These are phyloP conservation scores for Vaccinium vitisidaea DNA, from an alignment of 148 eudicot species.

Conservation along the genomic window DNA sequence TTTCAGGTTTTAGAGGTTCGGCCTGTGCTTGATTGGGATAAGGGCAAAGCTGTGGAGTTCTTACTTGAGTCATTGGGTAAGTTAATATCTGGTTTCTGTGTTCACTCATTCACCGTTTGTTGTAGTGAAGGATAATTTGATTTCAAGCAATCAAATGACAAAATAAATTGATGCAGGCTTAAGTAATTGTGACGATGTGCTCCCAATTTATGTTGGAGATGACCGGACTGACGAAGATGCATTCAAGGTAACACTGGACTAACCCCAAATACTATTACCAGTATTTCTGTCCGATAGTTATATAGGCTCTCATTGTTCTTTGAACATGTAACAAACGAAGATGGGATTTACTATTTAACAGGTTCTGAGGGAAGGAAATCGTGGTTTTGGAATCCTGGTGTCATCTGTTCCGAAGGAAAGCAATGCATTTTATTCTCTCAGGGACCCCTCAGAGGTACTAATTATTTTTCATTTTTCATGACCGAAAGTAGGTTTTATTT, in stretches of 20 bases:
- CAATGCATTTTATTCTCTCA: slow-evolving; percentile 82
- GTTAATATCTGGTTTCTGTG: slow-evolving; percentile 15
- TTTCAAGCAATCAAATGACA: not conserved
- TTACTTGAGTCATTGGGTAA: slow-evolving; percentile 86
- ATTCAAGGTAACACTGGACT: slow-evolving; percentile 59
- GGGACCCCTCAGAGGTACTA: slow-evolving; percentile 84
- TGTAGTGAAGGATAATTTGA: not conserved
- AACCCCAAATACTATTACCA: not conserved
- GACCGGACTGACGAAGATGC: slow-evolving; percentile 99
- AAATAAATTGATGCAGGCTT: slow-evolving; percentile 41
- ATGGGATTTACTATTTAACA: slow-evolving; percentile 21
- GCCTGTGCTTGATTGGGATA: slow-evolving; percentile 92
- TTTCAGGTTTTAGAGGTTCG: slow-evolving; percentile 83
- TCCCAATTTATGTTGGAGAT: slow-evolving; percentile 94
- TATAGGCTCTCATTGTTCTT: not conserved
- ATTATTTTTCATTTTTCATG: not conserved
- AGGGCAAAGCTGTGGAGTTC: slow-evolving; percentile 96
- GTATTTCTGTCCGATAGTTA: not conserved
- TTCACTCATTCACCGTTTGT: not conserved
- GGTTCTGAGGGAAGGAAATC: slow-evolving; percentile 74
- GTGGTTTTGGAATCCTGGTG: slow-evolving; percentile 81
- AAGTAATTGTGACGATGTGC: slow-evolving; percentile 64
- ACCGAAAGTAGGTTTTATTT: not conserved
- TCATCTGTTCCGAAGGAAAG: slow-evolving; percentile 85
- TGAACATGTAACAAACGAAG: not conserved